These are phyloP conservation scores for Sphaerostilbella broomeana DNA, from an alignment of 2,329 filamentous ascomycete species.

Conservation along the genomic window DNA sequence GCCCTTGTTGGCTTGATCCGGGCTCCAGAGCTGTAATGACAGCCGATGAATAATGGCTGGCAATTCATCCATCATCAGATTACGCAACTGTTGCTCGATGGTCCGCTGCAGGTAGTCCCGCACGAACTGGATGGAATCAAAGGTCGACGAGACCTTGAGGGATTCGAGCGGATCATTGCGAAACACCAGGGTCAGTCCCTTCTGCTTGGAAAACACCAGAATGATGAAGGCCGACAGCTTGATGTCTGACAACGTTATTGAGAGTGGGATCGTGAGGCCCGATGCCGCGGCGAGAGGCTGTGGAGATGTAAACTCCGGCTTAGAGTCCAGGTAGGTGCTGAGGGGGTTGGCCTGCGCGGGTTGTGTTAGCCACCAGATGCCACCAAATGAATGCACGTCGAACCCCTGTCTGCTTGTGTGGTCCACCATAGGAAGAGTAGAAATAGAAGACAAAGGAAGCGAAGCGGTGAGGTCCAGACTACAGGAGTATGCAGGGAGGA, in stretches of 20 bases:
- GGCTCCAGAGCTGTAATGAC: constrained; percentile 82
- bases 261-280: constrained; percentile 91
- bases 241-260: constrained; percentile 93
- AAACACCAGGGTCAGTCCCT: constrained; percentile 93
- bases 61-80: constrained; percentile 95
- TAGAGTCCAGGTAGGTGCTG: constrained; percentile 89
- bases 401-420: no score
- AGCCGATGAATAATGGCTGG: constrained; percentile 93
- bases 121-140: constrained; percentile 97
- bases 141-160: constrained; percentile 96
- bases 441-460: not conserved
- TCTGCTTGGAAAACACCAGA: constrained; percentile 93
- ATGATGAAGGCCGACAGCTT: constrained; percentile 96
- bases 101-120: constrained; percentile 94
- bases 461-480: not conserved
- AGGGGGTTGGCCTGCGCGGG: constrained; percentile 72
- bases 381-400: not conserved
- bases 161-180: constrained; percentile 97
- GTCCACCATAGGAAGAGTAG: no score
- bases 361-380: constrained; percentile 6
- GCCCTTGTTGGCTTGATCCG: constrained; percentile 60
- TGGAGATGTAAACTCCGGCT: constrained; percentile 87
- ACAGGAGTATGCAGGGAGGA: not conserved
- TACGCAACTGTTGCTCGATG: constrained; percentile 87
- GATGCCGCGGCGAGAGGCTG: constrained; percentile 86